phyloP scores from a whole-genome alignment of 2,329 filamentous ascomycete genomes.

The Bipolaris zeicola region DNA sequence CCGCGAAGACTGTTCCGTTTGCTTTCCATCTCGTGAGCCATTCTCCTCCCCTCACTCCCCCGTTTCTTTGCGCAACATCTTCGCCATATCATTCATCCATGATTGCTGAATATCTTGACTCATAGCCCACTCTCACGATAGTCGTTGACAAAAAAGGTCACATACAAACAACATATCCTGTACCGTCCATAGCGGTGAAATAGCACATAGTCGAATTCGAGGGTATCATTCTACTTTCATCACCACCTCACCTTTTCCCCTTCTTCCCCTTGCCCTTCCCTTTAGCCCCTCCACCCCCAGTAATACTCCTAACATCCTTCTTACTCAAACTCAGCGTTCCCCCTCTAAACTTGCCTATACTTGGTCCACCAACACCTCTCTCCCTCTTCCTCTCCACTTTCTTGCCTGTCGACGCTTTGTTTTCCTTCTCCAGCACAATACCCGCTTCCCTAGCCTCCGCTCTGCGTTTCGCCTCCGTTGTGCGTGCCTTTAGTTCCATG shows the following conservation, averaged over 20 bases:
- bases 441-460: constrained; percentile 87
- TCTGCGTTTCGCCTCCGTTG: constrained; percentile 72
- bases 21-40: too few relatives aligned
- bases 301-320: constrained; percentile 73
- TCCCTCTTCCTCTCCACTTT: constrained; percentile 58
- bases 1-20: too few relatives aligned
- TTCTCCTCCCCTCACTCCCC: too few relatives aligned
- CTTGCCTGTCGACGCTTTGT: constrained; percentile 43
- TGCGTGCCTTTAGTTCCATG: constrained; percentile 70
- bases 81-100: too few relatives aligned
- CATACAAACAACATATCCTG: too few relatives aligned
- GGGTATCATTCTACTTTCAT: not conserved
- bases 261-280: constrained; percentile 20
- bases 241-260: constrained; percentile 3
- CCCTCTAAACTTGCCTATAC: constrained; percentile 78
- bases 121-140: too few relatives aligned
- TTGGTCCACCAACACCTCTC: constrained; percentile 73
- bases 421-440: constrained; percentile 75
- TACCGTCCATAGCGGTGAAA: too few relatives aligned
- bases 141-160: too few relatives aligned
- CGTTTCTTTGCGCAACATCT: too few relatives aligned
- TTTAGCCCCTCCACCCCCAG: constrained; percentile 53
- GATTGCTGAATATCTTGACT: too few relatives aligned
- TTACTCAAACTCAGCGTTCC: constrained; percentile 80
- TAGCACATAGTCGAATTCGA: too few relatives aligned